These are phyloP conservation scores for Leccinum huronense DNA, from an alignment of 1,284 basidiomycete genomes.

Conservation along the genomic window DNA sequence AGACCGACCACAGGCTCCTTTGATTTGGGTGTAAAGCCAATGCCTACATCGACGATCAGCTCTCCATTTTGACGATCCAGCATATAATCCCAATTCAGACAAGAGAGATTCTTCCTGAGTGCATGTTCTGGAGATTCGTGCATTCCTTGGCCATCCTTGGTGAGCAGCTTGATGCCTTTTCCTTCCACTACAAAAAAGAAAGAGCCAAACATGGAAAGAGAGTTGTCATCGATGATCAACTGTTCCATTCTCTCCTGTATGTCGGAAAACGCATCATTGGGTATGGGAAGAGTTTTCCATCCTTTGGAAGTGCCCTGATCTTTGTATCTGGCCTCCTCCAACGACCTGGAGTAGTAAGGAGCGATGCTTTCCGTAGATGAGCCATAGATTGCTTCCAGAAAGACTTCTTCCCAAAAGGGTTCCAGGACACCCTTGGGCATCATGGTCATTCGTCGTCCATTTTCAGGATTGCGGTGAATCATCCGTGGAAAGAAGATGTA, in stretches of 20 bases:
- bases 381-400: constrained; percentile 10
- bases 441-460: constrained; percentile 4
- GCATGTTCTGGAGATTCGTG: background rate
- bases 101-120: background rate
- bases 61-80: constrained; percentile 11
- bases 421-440: constrained; percentile 13
- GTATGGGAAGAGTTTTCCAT: background rate
- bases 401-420: constrained; percentile 13
- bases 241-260: constrained; percentile 8
- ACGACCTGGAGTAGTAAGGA: background rate
- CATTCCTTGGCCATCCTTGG: constrained; percentile 1
- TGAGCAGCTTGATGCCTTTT: constrained; percentile 22
- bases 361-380: background rate
- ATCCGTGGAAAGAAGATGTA: constrained; percentile 22
- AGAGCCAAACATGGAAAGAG: constrained; percentile 15
- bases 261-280: background rate
- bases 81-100: constrained; percentile 19
- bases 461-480: constrained; percentile 14
- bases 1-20: no score
- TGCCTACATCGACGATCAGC: constrained; percentile 9
- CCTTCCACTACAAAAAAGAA: constrained; percentile 23
- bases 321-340: constrained; percentile 12
- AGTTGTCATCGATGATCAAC: background rate
- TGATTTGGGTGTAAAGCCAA: no score
- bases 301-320: no score